phyloP scores from a whole-genome alignment of 495 filamentous ascomycete genomes.

The Podospora comata region DNA sequence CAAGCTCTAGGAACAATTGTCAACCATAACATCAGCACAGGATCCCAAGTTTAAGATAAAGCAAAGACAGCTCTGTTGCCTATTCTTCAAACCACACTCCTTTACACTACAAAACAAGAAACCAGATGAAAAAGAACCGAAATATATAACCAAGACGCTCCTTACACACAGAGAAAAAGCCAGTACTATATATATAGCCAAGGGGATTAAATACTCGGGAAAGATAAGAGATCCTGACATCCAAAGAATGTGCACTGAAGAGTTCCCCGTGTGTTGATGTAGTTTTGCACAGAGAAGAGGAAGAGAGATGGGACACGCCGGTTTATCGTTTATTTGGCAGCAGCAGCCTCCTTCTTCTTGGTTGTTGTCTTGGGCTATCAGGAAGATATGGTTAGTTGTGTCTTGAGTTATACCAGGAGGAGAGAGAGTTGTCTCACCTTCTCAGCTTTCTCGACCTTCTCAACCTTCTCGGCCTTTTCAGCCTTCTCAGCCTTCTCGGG shows the following conservation, averaged over 20 bases:
- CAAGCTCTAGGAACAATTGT: no score
- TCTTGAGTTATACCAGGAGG: background rate
- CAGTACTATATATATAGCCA: background rate
- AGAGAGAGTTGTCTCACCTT: constrained; percentile 17
- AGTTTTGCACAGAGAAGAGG: background rate
- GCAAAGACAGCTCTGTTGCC: background rate
- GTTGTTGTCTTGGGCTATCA: constrained; percentile 39
- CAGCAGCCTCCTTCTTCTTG: constrained; percentile 40
- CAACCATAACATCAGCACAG: background rate
- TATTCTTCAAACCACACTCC: background rate
- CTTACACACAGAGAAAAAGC: background rate
- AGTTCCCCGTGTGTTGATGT: background rate
- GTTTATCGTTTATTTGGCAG: constrained; percentile 17
- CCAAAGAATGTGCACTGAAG: background rate
- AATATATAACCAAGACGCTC: background rate
- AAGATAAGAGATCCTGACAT: background rate
- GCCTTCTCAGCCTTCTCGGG: constrained; percentile 22
- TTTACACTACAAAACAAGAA: background rate
- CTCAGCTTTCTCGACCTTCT: constrained; percentile 23
- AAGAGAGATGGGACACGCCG: background rate
- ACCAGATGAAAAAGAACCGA: background rate
- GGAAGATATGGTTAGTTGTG: constrained; percentile 12
- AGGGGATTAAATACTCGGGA: background rate
- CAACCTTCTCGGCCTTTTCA: constrained; percentile 18
- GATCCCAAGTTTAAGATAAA: background rate